Evolutionary conservation across 148 eudicot genomes (phyloP).

Genomic region (Arbutus unedo): DNA sequence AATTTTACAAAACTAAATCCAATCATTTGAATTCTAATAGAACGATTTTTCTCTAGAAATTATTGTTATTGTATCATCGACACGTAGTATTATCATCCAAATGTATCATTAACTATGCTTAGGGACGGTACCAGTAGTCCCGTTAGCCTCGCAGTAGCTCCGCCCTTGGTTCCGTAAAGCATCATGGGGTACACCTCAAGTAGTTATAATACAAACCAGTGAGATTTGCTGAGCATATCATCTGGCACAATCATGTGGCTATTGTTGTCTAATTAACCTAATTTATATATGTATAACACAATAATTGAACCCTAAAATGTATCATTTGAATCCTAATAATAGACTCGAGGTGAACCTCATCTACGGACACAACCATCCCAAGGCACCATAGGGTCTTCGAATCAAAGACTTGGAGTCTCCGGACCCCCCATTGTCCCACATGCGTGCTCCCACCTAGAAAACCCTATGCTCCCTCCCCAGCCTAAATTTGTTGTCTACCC

Average conservation of each 20-base stretch:
- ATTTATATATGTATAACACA: neutral
- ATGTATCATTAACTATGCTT: too few relatives aligned
- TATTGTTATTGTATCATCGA: too few relatives aligned
- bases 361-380: neutral
- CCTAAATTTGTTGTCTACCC: neutral
- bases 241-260: neutral
- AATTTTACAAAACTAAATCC: too few relatives aligned
- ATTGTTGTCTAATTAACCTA: neutral
- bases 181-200: neutral
- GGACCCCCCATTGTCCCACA: neutral
- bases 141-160: too few relatives aligned
- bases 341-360: neutral
- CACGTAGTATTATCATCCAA: too few relatives aligned
- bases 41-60: too few relatives aligned
- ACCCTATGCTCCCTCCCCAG: neutral
- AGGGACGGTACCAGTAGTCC: too few relatives aligned
- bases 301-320: neutral
- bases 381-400: neutral
- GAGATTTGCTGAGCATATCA: neutral
- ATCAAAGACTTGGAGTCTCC: neutral
- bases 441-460: neutral
- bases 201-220: neutral
- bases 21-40: too few relatives aligned
- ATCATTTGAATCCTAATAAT: neutral
- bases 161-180: too few relatives aligned